Evolutionary conservation across 2,329 filamentous ascomycete species (phyloP).

Genomic region (Botrytis medusae): DNA sequence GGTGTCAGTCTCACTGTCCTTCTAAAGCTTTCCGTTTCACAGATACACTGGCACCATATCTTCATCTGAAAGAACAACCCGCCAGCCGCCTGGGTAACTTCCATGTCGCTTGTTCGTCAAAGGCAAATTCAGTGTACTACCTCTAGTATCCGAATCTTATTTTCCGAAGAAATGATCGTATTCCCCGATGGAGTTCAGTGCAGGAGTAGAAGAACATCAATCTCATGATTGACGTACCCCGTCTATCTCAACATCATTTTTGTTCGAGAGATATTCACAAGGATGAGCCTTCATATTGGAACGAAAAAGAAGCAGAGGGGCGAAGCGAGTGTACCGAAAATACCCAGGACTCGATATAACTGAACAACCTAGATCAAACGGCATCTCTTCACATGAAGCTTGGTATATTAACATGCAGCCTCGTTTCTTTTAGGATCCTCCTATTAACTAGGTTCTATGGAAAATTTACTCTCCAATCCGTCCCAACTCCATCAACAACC

Average conservation of each 20-base stretch:
- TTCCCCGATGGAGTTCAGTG: neutral
- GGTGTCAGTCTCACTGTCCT: neutral
- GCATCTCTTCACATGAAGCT: neutral
- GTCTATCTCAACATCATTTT: neutral
- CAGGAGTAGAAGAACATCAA: neutral
- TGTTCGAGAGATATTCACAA: neutral
- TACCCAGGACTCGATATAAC: neutral
- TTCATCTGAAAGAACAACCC: neutral
- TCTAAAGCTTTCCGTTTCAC: neutral
- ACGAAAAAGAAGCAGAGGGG: neutral
- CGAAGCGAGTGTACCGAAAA: neutral
- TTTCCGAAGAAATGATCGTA: neutral
- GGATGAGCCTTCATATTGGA: neutral
- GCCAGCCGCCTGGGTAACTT: neutral
- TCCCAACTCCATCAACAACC: neutral
- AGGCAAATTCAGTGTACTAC: neutral
- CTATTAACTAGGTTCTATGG: neutral
- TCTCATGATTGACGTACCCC: neutral
- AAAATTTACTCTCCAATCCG: neutral
- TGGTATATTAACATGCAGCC: slow-evolving; percentile 7
- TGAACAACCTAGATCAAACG: neutral
- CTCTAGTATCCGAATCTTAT: neutral
- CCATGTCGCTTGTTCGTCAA: too few relatives aligned
- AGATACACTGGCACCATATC: neutral
- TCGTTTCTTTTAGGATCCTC: neutral